phyloP scores from a whole-genome alignment of 192 early-diverging fungal genomes.

The Linnemannia hyalina region DNA sequence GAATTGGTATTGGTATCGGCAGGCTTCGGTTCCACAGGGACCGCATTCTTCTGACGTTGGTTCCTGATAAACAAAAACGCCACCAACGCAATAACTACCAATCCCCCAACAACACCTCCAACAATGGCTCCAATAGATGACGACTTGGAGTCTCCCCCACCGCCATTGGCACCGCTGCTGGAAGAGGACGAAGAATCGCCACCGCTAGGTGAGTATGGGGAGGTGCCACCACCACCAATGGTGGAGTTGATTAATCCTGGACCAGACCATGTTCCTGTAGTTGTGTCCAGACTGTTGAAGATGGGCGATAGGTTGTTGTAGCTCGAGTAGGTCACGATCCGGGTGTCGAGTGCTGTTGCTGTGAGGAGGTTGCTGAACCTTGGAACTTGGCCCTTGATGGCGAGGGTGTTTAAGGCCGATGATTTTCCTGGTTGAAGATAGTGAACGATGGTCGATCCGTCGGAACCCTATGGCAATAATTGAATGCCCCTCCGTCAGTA shows the following conservation, averaged over 20 bases:
- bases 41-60: slow-evolving; percentile 4
- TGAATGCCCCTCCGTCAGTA: not conserved
- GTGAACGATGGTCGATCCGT: slow-evolving; percentile 30
- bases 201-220: not conserved
- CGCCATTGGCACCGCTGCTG: not conserved
- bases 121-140: slow-evolving; percentile 18
- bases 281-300: slow-evolving; percentile 34
- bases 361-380: slow-evolving; percentile 9
- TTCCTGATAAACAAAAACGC: slow-evolving; percentile 34
- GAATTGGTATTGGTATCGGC: not conserved
- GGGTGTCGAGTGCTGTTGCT: slow-evolving; percentile 9
- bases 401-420: not conserved
- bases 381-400: slow-evolving; percentile 28
- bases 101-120: slow-evolving; percentile 38
- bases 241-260: slow-evolving; percentile 13
- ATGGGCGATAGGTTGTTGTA: not conserved
- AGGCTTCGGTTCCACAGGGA: not conserved
- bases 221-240: not conserved
- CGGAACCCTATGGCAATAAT: slow-evolving; percentile 17
- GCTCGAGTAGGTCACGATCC: slow-evolving; percentile 22
- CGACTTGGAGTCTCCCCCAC: not conserved
- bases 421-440: slow-evolving; percentile 21
- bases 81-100: slow-evolving; percentile 26
- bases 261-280: slow-evolving; percentile 20
- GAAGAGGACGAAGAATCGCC: not conserved